Base-by-base conservation (phyloP, 2,329 filamentous ascomycete genomes). In the Plenodomus tracheiphilus region DNA sequence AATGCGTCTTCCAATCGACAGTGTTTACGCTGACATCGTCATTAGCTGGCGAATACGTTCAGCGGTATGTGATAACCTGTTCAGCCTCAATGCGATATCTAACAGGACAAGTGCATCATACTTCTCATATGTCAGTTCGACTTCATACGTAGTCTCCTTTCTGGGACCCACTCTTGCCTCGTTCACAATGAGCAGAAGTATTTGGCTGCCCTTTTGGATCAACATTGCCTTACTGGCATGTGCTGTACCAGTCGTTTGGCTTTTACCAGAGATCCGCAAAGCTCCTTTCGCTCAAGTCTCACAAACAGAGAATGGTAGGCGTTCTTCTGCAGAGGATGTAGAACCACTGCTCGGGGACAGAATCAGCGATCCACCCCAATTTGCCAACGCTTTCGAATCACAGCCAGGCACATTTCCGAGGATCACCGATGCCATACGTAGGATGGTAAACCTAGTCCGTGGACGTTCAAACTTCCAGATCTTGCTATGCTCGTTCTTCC, bases 201-300 rank as follows among this genome's bases (percentile, higher is more conserved):
- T 73, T 0, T 73, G 69, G 71, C 48, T 70, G 1, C 71, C 71
- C 1, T 73, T 74, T 41, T 69, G 61, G 56, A 51, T 72, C 38
- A 69, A 66, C 36, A 61, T 72, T 17, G 45, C 22, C 3, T 53
- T 72, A 1, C 49, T 72, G 2, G 19, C 59, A 3, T 57, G 59
- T 21, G 69, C 65, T 0, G 49, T 71, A 18, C 64, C 64, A 8
- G 61, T 53, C 0, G 58, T 69, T n/a, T 38, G 39, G 6, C 41
- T 60, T n/a, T 51, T 68, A 5, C 62, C 65, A 3, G 41, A 47
- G 10, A 43, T 51, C 21, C 43, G 37, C 11, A 43, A 11, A n/a
- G 2, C 22, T 1, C 25, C 39, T 13, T 10, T 46, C 11, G 28
- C 25, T 18, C 20, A 11, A 43, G 37, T 4, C 16, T 19, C 13